A percentile compares a stretch with the other conserved stretches of the same genome.
phyloP scores from a whole-genome alignment of 495 filamentous ascomycete genomes.

The Letharia columbiana region DNA sequence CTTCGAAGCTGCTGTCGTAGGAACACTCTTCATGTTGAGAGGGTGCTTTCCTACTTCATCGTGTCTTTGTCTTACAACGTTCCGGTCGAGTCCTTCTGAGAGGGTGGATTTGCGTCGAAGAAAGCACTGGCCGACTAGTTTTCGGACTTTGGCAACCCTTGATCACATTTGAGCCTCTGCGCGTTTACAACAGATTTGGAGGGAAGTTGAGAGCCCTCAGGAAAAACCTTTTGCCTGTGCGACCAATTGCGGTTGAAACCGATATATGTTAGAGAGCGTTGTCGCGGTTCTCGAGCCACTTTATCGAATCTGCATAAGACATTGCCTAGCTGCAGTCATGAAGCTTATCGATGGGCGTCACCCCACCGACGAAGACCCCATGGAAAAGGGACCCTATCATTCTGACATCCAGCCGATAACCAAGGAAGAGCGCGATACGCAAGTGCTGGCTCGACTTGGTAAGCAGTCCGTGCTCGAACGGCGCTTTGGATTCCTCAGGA shows the following conservation, averaged over 20 bases:
- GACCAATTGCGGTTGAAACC: neutral
- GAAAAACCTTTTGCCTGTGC: neutral
- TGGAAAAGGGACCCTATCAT: conserved; percentile 5
- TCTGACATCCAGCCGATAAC: conserved; percentile 11
- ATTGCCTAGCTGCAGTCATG: neutral
- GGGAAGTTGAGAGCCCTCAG: neutral
- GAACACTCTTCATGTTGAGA: no score
- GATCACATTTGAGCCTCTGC: neutral
- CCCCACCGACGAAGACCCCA: neutral
- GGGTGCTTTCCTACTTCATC: no score
- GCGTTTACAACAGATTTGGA: neutral
- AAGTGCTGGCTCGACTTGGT: conserved; percentile 39
- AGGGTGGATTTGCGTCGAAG: neutral
- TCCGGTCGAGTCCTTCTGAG: no score
- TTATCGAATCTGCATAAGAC: neutral
- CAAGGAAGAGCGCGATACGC: conserved; percentile 33
- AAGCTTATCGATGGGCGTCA: neutral
- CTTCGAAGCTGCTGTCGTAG: no score
- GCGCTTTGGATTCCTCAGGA: conserved; percentile 40
- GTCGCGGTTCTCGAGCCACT: neutral
- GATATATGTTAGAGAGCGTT: neutral
- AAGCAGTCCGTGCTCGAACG: conserved; percentile 45
- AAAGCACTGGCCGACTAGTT: neutral
- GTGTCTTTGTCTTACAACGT: no score
- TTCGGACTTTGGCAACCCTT: neutral